Evolutionary conservation across 1,139 yeast genomes (phyloP).

Genomic region (Wickerhamomyces sp.): DNA sequence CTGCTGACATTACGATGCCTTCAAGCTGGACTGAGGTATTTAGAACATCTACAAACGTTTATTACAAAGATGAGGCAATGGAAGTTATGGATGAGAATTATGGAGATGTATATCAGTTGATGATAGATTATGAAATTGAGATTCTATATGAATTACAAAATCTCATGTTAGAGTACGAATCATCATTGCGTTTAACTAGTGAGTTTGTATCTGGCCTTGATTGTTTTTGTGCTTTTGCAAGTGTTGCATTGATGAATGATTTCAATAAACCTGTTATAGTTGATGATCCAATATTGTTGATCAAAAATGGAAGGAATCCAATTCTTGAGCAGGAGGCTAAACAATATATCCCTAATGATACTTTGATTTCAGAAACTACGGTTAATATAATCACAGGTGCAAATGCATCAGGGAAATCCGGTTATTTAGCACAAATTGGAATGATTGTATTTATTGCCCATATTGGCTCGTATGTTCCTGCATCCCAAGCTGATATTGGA

Average conservation of each 20-base stretch:
- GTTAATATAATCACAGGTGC: slow-evolving; percentile 42
- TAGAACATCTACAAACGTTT: slow-evolving; percentile 33
- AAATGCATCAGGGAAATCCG: slow-evolving; percentile 49
- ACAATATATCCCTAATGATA: slow-evolving; percentile 7
- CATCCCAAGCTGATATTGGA: slow-evolving; percentile 37
- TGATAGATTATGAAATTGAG: slow-evolving; percentile 40
- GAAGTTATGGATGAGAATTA: slow-evolving; percentile 31
- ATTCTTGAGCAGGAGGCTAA: slow-evolving; percentile 28
- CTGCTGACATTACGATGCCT: slow-evolving; percentile 6
- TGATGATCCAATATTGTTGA: slow-evolving; percentile 18
- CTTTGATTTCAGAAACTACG: slow-evolving; percentile 37
- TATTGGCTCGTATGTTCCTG: slow-evolving; percentile 47
- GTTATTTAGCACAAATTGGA: slow-evolving; percentile 40
- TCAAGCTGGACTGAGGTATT: slow-evolving; percentile 35
- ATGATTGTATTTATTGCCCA: slow-evolving; percentile 41
- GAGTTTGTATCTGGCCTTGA: slow-evolving; percentile 33
- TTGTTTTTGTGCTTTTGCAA: slow-evolving; percentile 35
- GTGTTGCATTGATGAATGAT: slow-evolving; percentile 28
- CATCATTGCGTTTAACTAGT: slow-evolving; percentile 19
- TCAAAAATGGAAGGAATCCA: slow-evolving; percentile 35
- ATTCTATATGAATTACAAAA: slow-evolving; percentile 32
- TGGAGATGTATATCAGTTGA: slow-evolving; percentile 39
- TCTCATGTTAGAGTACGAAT: slow-evolving; percentile 22
- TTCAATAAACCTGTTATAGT: slow-evolving; percentile 37
- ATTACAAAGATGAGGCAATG: slow-evolving; percentile 33